A percentile compares a stretch with the other conserved stretches of the same genome.
Conservation (phyloP, 1,284 basidiomycete genomes). For the Anthracocystis setariae region DNA sequence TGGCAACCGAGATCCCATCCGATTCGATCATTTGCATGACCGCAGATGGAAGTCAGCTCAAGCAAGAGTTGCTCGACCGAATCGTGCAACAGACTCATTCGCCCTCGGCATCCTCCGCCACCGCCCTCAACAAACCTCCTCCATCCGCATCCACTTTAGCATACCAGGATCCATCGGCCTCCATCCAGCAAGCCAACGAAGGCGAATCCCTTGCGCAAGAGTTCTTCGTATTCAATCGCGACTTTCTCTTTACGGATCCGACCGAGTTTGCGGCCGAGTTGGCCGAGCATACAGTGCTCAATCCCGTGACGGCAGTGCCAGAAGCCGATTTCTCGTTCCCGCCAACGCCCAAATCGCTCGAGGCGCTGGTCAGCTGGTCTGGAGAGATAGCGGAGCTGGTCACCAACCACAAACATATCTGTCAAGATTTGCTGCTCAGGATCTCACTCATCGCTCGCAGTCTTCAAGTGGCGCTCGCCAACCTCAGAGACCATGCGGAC, state of each 20-base stretch:
- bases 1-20: slow-evolving; percentile 61
- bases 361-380: slow-evolving; percentile 54
- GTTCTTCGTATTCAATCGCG: slow-evolving; percentile 65
- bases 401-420: slow-evolving; percentile 10
- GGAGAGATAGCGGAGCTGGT: slow-evolving; percentile 20
- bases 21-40: slow-evolving; percentile 66
- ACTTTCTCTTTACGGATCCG: slow-evolving; percentile 61
- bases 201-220: slow-evolving; percentile 30
- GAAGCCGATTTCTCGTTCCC: slow-evolving; percentile 49
- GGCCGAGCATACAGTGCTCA: slow-evolving; percentile 40
- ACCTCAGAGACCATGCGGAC: slow-evolving; percentile 58
- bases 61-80: slow-evolving; percentile 51
- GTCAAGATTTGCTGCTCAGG: slow-evolving; percentile 34
- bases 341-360: slow-evolving; percentile 54
- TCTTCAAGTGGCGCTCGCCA: slow-evolving; percentile 57
- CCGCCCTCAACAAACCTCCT: slow-evolving; percentile 5
- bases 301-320: slow-evolving; percentile 14
- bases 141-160: slow-evolving; percentile 14
- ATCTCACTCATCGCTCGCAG: slow-evolving; percentile 54
- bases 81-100: slow-evolving; percentile 33
- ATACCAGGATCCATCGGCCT: slow-evolving; percentile 8
- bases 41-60: slow-evolving; percentile 60
- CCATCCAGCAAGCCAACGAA: not conserved
- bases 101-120: slow-evolving; percentile 17
- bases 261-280: slow-evolving; percentile 56